phyloP scores from a whole-genome alignment of 305 asterid genomes.

The Rubia tinctorum region DNA sequence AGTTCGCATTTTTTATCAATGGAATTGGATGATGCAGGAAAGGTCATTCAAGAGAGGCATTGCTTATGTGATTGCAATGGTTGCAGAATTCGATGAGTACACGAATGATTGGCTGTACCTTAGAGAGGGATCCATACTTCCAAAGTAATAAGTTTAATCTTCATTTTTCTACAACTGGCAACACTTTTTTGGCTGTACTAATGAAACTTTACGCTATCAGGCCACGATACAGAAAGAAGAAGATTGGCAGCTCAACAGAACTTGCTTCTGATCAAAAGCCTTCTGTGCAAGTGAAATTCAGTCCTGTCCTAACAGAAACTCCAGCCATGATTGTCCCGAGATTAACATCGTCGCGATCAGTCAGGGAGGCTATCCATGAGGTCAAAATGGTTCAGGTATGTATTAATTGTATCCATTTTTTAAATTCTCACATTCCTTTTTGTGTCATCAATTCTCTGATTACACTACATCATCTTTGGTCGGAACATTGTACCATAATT shows the following conservation, averaged over 20 bases:
- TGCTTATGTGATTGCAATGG: conserved; percentile 87
- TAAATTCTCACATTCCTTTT: too few species aligned
- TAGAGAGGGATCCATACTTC: conserved; percentile 86
- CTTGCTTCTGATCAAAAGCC: too few species aligned
- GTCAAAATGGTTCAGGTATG: conserved; percentile 91
- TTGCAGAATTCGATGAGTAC: conserved; percentile 94
- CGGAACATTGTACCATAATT: too few species aligned
- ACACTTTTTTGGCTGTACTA: conserved; percentile 10
- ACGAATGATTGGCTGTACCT: conserved; percentile 97
- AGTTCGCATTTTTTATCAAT: neutral
- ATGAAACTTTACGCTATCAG: conserved; percentile 36
- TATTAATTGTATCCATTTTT: neutral
- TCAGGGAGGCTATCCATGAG: conserved; percentile 81
- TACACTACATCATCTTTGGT: too few species aligned
- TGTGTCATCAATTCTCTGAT: too few species aligned
- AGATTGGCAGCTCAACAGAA: neutral
- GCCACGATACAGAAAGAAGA: conserved; percentile 72
- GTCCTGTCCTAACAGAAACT: too few species aligned
- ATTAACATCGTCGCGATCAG: conserved; percentile 57
- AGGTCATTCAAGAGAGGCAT: conserved; percentile 77
- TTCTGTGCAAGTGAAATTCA: too few species aligned
- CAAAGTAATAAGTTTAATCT: conserved; percentile 50
- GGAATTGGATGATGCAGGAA: conserved; percentile 45
- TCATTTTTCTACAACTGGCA: neutral
- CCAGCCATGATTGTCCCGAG: too few species aligned